Evolutionary conservation across 495 filamentous ascomycete species (phyloP), one percentile per base, ranked within the genome.

Genomic region (Aspergillus campestris): DNA sequence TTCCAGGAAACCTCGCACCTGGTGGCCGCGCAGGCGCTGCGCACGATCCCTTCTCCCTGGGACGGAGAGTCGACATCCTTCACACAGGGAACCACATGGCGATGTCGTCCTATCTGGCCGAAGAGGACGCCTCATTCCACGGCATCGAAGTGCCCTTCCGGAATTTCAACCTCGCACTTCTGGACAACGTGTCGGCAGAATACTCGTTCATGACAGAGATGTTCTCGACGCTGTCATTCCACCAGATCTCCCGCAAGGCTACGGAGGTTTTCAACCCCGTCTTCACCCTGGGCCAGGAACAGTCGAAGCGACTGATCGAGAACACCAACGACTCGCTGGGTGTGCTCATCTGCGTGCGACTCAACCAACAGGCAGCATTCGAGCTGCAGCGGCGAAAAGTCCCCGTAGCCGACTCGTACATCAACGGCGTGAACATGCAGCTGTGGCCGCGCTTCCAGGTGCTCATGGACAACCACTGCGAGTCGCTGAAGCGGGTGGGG

Each of bases 401-500:
- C 3, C 94, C 92, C 8, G 82, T 87, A 4, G 82, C 85, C 3
- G 92, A 98, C 47, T 77, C 79, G 28, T 97, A 97, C 60, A 83
- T 96, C 55, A 98, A 97, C 61, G 89, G 82, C 12, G 92, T 88
- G 15, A 84, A 84, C 52, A 97, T 98, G 91, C 80, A 87, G 7
- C 80, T 98, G 5, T 98, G 92, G 92, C 92, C 92, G 5, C 83
- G 89, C 28, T 87, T 98, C 59, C 94, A 97, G 66, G 75, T 84
- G 15, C 80, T 92, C 56, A 94, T 97, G 82, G 88, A 94, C 54
- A 72, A 80, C n/a, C 92, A 97, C 58, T 83, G 83, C 65, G 87
- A 95, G 34, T 91, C 86, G 8, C 73, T 97, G 14, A 82, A 81
- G 34, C 73, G 73, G 34, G 69, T 74, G 40, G 73, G 79, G 9